phyloP scores from a whole-genome alignment of 2,329 filamentous ascomycete species.

The Ceratocystis albifundus region DNA sequence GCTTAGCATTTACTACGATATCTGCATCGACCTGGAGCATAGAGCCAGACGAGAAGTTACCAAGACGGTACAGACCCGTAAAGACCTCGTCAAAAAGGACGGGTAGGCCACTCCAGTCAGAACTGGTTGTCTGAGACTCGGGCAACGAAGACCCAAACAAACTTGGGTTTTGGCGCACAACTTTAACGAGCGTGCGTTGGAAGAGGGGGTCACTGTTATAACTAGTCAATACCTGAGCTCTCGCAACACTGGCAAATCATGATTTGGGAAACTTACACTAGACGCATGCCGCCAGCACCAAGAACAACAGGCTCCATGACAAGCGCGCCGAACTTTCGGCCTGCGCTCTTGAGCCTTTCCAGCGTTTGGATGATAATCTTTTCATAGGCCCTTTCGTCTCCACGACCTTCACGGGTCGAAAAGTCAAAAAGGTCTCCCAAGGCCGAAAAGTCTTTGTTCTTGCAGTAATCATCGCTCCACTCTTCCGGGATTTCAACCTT shows the following conservation, averaged over 20 bases:
- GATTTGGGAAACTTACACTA: conserved; percentile 46
- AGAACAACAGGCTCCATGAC: conserved; percentile 72
- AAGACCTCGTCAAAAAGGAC: conserved; percentile 81
- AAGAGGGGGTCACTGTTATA: conserved; percentile 62
- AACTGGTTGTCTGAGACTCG: conserved; percentile 24
- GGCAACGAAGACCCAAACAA: conserved; percentile 37
- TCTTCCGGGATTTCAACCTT: conserved; percentile 44
- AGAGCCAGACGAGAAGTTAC: conserved; percentile 56
- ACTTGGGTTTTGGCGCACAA: conserved; percentile 48
- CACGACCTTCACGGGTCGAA: conserved; percentile 35
- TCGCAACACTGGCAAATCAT: neutral
- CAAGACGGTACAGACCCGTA: conserved; percentile 72
- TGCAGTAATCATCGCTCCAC: conserved; percentile 29
- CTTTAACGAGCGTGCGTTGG: conserved; percentile 57
- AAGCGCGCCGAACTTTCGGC: conserved; percentile 60
- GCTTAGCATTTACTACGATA: conserved; percentile 70
- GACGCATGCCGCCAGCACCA: conserved; percentile 72
- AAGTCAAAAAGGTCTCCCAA: conserved; percentile 52
- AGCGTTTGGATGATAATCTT: conserved; percentile 47
- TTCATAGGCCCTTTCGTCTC: conserved; percentile 43
- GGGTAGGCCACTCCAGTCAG: conserved; percentile 60
- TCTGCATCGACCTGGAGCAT: conserved; percentile 60
- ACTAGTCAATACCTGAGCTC: conserved; percentile 20
- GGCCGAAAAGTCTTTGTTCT: conserved; percentile 35
- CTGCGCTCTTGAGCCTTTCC: conserved; percentile 40